phyloP scores from a whole-genome alignment of 192 early-diverging fungal genomes.

The Backusella mclennaniae region DNA sequence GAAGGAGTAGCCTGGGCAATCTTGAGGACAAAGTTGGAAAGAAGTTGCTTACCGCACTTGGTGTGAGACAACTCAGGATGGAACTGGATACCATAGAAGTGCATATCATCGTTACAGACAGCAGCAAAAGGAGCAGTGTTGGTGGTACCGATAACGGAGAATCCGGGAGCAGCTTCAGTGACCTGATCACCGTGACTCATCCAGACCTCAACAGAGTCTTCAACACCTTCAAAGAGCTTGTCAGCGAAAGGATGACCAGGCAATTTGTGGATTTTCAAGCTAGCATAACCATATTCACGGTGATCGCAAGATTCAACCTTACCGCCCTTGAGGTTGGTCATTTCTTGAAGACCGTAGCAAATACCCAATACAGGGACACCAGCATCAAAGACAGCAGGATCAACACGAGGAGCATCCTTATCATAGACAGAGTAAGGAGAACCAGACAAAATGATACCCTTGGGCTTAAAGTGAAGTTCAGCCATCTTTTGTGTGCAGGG shows the following conservation, averaged over 20 bases:
- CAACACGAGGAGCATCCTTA: slow-evolving; percentile 90
- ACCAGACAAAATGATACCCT: slow-evolving; percentile 95
- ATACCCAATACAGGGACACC: slow-evolving; percentile 95
- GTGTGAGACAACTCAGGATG: slow-evolving; percentile 99
- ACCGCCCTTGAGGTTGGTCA: slow-evolving; percentile 86
- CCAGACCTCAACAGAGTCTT: slow-evolving; percentile 76
- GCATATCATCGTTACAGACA: slow-evolving; percentile 75
- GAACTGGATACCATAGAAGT: slow-evolving; percentile 95
- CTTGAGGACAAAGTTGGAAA: slow-evolving; percentile 93
- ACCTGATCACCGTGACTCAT: slow-evolving; percentile 99
- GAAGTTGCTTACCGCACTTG: slow-evolving; percentile 71
- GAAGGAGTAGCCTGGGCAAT: slow-evolving; percentile 81
- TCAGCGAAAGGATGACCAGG: slow-evolving; percentile 58
- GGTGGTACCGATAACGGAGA: slow-evolving; percentile 85
- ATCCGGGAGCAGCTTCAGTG: slow-evolving; percentile 73
- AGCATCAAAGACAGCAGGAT: slow-evolving; percentile 84
- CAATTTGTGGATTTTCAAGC: slow-evolving; percentile 65
- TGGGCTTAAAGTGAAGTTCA: slow-evolving; percentile 94
- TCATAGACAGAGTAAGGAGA: slow-evolving; percentile 98
- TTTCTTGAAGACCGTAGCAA: slow-evolving; percentile 99
- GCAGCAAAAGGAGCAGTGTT: slow-evolving; percentile 88
- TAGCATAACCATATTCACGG: slow-evolving; percentile 95
- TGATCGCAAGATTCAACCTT: slow-evolving; percentile 84
- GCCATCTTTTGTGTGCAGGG: slow-evolving; percentile 96
- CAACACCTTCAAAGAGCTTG: slow-evolving; percentile 72